phyloP scores from a whole-genome alignment of 495 filamentous ascomycete genomes.

The Collariella sp. region DNA sequence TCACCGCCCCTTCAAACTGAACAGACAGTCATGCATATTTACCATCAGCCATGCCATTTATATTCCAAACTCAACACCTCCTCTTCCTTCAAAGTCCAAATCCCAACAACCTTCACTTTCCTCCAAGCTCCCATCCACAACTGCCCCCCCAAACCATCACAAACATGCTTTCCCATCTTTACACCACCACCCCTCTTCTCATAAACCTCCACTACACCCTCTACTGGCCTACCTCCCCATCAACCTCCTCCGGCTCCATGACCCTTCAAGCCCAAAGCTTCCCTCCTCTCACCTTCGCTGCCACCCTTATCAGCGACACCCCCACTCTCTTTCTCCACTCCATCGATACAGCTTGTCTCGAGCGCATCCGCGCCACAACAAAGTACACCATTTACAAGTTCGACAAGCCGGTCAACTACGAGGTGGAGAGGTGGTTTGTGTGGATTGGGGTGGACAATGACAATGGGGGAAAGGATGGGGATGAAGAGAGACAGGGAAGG shows the following conservation, averaged over 20 bases:
- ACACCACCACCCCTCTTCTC: background rate
- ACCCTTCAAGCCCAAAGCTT: background rate
- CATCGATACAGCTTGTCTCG: background rate
- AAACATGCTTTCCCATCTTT: background rate
- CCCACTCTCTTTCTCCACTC: slow-evolving; percentile 2
- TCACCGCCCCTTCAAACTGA: too few relatives aligned
- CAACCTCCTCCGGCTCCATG: background rate
- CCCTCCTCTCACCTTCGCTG: background rate
- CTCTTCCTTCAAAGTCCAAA: too few relatives aligned
- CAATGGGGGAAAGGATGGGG: background rate
- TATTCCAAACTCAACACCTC: too few relatives aligned
- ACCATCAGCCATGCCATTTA: too few relatives aligned
- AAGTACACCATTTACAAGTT: slow-evolving; percentile 1
- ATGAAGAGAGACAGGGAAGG: background rate
- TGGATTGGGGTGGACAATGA: background rate
- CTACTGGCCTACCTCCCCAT: background rate
- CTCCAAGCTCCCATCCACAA: background rate
- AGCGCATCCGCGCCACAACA: background rate
- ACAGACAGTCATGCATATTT: too few relatives aligned
- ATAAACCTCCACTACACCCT: slow-evolving; percentile 7
- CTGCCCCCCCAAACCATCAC: background rate
- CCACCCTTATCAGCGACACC: background rate
- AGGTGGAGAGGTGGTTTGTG: slow-evolving; percentile 7
- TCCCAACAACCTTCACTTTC: too few relatives aligned
- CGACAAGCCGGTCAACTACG: background rate